These are phyloP conservation scores for Bipolaris bicolor DNA, from an alignment of 2,329 filamentous ascomycete species.

Conservation along the genomic window DNA sequence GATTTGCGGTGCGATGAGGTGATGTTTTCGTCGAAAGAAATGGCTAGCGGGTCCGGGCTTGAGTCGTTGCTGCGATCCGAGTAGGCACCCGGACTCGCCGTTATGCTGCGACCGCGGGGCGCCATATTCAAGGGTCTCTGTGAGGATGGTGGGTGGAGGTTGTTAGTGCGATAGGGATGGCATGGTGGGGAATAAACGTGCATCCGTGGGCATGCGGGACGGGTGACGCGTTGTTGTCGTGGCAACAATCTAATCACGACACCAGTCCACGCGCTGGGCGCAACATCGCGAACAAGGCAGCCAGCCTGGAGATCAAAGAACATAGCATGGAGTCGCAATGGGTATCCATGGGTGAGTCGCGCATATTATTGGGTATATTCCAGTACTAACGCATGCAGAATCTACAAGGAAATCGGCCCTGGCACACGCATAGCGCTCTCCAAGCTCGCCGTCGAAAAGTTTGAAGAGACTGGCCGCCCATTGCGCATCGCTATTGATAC, in stretches of 20 bases:
- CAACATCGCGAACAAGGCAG: conserved; percentile 23
- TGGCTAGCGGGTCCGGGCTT: conserved; percentile 47
- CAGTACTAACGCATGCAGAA: conserved; percentile 59
- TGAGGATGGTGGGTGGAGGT: conserved; percentile 15
- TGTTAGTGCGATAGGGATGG: conserved; percentile 20
- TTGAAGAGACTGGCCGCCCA: conserved; percentile 72
- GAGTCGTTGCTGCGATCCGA: conserved; percentile 38
- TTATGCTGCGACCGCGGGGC: conserved; percentile 25
- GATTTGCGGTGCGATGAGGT: conserved; percentile 27
- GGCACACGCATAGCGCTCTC: conserved; percentile 80
- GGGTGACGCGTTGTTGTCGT: conserved; percentile 29
- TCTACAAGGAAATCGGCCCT: conserved; percentile 86
- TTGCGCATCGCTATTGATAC: conserved; percentile 91
- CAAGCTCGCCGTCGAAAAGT: conserved; percentile 79
- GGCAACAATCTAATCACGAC: conserved; percentile 42
- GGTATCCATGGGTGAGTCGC: conserved; percentile 48
- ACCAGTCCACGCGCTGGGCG: conserved; percentile 2
- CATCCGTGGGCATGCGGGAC: conserved; percentile 22
- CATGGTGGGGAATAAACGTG: conserved; percentile 21
- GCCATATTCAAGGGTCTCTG: conserved; percentile 29
- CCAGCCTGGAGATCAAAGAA: conserved; percentile 11
- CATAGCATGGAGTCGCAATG: conserved; percentile 40
- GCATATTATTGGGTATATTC: neutral
- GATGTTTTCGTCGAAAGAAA: conserved; percentile 37
- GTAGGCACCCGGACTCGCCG: conserved; percentile 22